Evolutionary conservation across 2,329 filamentous ascomycete genomes (phyloP).

Genomic region (Aspergillus arachidicola): DNA sequence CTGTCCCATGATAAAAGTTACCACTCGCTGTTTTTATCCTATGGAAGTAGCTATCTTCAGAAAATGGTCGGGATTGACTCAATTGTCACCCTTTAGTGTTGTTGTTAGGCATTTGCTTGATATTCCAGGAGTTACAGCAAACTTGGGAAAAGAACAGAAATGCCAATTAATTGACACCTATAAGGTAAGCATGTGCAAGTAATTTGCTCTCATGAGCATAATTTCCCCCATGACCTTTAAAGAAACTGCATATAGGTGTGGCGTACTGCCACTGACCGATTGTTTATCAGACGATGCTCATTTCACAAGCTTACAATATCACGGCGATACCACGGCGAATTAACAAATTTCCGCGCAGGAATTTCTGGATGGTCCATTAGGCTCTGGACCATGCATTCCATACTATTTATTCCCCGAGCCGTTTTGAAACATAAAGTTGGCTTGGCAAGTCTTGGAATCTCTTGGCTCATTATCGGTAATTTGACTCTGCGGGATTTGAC

Average conservation of each 20-base stretch:
- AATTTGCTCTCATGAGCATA: not conserved
- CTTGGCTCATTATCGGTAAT: not conserved
- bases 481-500: not conserved
- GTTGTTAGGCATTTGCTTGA: not conserved
- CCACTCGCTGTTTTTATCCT: not conserved
- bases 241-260: not conserved
- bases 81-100: not conserved
- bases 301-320: not conserved
- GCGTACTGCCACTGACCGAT: not conserved
- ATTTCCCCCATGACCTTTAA: not conserved
- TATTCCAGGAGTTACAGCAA: too few relatives aligned
- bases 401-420: not conserved
- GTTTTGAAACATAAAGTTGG: not conserved
- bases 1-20: not conserved
- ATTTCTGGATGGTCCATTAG: not conserved
- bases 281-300: not conserved
- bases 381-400: not conserved
- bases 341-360: not conserved
- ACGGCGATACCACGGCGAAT: not conserved
- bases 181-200: not conserved
- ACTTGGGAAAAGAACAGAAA: not conserved
- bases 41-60: not conserved
- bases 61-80: not conserved
- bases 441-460: not conserved
- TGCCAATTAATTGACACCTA: not conserved